Percentiles rank a stretch among this genome's conserved stretches.
phyloP scores from a whole-genome alignment of 2,329 filamentous ascomycete species.

The Aspergillus texensis region DNA sequence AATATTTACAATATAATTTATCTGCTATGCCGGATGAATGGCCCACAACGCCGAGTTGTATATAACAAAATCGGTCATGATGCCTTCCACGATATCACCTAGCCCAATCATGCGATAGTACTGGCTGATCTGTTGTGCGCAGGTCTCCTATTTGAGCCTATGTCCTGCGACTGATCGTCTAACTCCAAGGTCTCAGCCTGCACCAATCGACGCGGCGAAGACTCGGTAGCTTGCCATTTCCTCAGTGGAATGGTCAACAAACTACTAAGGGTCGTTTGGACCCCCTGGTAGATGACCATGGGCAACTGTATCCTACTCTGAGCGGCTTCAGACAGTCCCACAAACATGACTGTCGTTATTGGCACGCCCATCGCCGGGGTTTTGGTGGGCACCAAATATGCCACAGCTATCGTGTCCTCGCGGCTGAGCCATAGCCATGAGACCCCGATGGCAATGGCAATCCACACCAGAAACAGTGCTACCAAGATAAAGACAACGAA shows the following conservation, averaged over 20 bases:
- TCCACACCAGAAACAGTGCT: slow-evolving; percentile 63
- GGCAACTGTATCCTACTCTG: slow-evolving; percentile 65
- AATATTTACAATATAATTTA: background rate
- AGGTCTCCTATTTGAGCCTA: background rate
- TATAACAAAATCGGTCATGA: background rate
- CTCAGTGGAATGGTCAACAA: slow-evolving; percentile 47
- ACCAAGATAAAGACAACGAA: slow-evolving; percentile 68
- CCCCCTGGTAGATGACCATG: slow-evolving; percentile 58
- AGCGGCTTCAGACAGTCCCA: slow-evolving; percentile 55
- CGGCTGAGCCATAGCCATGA: slow-evolving; percentile 52
- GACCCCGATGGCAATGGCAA: slow-evolving; percentile 58
- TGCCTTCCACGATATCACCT: background rate
- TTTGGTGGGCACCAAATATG: slow-evolving; percentile 69
- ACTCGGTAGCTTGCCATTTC: slow-evolving; percentile 31
- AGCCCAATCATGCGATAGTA: background rate
- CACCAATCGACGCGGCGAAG: background rate
- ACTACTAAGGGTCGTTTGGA: slow-evolving; percentile 48
- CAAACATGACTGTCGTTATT: slow-evolving; percentile 64
- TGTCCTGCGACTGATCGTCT: background rate
- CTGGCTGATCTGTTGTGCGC: background rate
- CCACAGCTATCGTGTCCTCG: slow-evolving; percentile 64
- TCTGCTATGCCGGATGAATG: background rate
- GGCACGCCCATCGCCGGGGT: slow-evolving; percentile 68
- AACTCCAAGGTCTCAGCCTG: background rate
- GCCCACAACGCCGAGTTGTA: background rate